A percentile compares a stretch with the other conserved stretches of the same genome.
These are phyloP conservation scores for Rhipidocladum racemiflorum DNA, from an alignment of 176 grass and related monocot genomes.

Conservation along the genomic window DNA sequence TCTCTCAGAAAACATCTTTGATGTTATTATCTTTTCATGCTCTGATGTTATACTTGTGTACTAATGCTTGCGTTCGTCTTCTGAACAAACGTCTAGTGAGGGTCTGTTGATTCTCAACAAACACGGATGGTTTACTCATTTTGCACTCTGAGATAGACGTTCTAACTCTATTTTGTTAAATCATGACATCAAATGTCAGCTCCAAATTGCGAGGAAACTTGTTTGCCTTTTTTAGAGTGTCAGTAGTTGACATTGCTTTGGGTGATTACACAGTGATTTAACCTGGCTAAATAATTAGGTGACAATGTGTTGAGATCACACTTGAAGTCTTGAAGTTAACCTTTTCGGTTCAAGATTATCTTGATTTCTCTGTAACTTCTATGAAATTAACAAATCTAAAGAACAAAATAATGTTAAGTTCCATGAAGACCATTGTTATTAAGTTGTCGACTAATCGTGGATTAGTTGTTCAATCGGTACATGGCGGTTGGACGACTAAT, in stretches of 20 bases:
- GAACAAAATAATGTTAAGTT: neutral
- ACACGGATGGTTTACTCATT: neutral
- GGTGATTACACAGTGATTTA: neutral
- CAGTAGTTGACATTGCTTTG: neutral
- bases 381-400: neutral
- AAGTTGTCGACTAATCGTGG: too few species aligned
- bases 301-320: neutral
- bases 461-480: too few species aligned
- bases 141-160: neutral
- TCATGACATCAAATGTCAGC: neutral
- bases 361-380: neutral
- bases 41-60: neutral
- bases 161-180: neutral
- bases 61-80: neutral
- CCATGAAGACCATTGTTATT: too few species aligned
- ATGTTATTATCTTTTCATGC: neutral
- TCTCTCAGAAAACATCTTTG: neutral
- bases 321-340: neutral
- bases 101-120: neutral
- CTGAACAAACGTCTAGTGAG: neutral
- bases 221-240: conserved; percentile 3
- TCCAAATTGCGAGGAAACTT: neutral
- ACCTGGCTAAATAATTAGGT: conserved; percentile 8
- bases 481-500: too few species aligned
- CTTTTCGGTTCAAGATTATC: neutral